Evolutionary conservation across 164 flowering plant genomes (phyloP).

Genomic region (Liquidambar formosana): DNA sequence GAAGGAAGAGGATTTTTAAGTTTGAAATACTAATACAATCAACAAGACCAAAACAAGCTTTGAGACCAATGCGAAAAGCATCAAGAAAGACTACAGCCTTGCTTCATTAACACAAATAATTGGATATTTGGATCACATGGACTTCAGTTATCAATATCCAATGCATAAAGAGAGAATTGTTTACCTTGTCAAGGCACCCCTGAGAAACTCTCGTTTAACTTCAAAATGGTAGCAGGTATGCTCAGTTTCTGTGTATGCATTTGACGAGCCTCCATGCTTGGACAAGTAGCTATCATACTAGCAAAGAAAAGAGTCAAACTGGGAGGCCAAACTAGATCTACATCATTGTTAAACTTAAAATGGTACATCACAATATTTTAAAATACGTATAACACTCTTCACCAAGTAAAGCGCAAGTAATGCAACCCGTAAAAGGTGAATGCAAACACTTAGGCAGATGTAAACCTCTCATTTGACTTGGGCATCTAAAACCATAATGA

Average conservation of each 20-base stretch:
- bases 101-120: not conserved
- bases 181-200: constrained; percentile 87
- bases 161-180: constrained; percentile 2
- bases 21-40: no score
- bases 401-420: not conserved
- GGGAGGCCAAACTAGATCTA: constrained; percentile 12
- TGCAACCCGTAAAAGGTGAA: not conserved
- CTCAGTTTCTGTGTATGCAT: constrained; percentile 94
- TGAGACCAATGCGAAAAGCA: not conserved
- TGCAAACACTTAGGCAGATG: not conserved
- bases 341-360: not conserved
- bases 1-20: no score
- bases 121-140: not conserved
- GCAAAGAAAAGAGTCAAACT: constrained; percentile 35
- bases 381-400: not conserved
- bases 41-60: no score
- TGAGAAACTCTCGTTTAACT: constrained; percentile 82
- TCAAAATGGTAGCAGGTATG: constrained; percentile 97
- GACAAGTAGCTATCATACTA: constrained; percentile 98
- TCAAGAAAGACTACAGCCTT: not conserved
- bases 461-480: not conserved
- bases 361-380: not conserved
- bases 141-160: not conserved
- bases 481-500: not conserved
- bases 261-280: constrained; percentile 96